Conservation (phyloP, 371 early-diverging fungal species). For the Fennellomyces sp. region DNA sequence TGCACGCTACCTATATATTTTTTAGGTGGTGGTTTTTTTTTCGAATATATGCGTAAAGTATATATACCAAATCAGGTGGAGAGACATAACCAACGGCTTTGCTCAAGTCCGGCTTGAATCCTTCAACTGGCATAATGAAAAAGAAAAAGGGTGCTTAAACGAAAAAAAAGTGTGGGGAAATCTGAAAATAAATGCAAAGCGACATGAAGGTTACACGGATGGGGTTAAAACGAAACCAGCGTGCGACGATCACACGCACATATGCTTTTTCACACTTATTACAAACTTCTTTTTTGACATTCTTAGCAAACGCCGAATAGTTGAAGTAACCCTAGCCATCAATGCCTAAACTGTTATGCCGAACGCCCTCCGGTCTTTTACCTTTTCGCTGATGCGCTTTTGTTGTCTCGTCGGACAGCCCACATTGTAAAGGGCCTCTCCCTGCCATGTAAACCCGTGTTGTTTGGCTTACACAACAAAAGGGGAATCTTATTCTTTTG, state of each 20-base stretch:
- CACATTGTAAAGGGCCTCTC: too few species aligned
- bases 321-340: too few species aligned
- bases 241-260: constrained; percentile 4
- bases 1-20: constrained; percentile 53
- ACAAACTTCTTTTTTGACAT: too few species aligned
- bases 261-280: too few species aligned
- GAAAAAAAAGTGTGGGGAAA: background rate
- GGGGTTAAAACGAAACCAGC: background rate
- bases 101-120: constrained; percentile 41
- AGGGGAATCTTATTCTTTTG: too few species aligned
- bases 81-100: constrained; percentile 57
- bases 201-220: background rate
- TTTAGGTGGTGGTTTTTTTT: background rate
- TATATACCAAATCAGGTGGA: constrained; percentile 23
- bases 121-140: constrained; percentile 10
- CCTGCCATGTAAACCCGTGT: too few species aligned
- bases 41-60: background rate
- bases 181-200: background rate
- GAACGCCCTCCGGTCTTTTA: too few species aligned
- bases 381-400: too few species aligned
- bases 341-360: too few species aligned
- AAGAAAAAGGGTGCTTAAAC: background rate
- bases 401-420: too few species aligned
- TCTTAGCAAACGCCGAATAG: too few species aligned
- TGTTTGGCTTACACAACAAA: too few species aligned